These are phyloP conservation scores for Barnettozyma sucrosica DNA, from an alignment of 805 yeast species.

Conservation along the genomic window DNA sequence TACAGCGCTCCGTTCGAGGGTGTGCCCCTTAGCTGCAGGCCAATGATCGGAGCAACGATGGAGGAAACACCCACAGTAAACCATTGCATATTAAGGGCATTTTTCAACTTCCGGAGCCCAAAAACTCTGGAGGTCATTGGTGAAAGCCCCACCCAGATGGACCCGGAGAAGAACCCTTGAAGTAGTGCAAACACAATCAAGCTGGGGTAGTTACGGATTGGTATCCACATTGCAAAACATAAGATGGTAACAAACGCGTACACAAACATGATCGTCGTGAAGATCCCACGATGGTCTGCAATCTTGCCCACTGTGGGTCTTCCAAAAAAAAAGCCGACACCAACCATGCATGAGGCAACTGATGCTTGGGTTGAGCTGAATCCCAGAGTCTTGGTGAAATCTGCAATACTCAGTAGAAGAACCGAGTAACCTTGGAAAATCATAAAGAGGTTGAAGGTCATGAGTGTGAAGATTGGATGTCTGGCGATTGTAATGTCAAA, in stretches of 20 bases:
- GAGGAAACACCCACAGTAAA: slow-evolving; percentile 43
- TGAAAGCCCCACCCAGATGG: slow-evolving; percentile 50
- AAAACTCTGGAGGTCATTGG: slow-evolving; percentile 46
- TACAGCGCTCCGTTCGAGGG: slow-evolving; percentile 25
- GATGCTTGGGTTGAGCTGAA: slow-evolving; percentile 50
- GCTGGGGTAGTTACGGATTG: slow-evolving; percentile 52
- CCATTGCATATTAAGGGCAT: slow-evolving; percentile 49
- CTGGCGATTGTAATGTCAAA: slow-evolving; percentile 37
- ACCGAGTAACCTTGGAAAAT: slow-evolving; percentile 59
- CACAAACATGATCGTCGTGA: slow-evolving; percentile 37
- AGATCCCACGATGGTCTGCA: slow-evolving; percentile 47
- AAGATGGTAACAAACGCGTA: slow-evolving; percentile 37
- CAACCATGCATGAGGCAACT: slow-evolving; percentile 52
- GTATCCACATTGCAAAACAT: slow-evolving; percentile 49
- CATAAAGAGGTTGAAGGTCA: slow-evolving; percentile 36
- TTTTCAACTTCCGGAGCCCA: slow-evolving; percentile 48
- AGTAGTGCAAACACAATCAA: slow-evolving; percentile 46
- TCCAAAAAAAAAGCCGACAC: slow-evolving; percentile 50
- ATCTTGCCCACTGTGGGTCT: slow-evolving; percentile 50
- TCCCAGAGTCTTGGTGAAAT: slow-evolving; percentile 56
- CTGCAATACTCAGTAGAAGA: slow-evolving; percentile 51
- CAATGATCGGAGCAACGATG: slow-evolving; percentile 56
- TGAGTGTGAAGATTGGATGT: slow-evolving; percentile 38
- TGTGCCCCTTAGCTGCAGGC: slow-evolving; percentile 40
- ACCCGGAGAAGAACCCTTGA: slow-evolving; percentile 55